Base-by-base conservation (phyloP, 139 green algal species). In the Spirogloea muscicola region DNA sequence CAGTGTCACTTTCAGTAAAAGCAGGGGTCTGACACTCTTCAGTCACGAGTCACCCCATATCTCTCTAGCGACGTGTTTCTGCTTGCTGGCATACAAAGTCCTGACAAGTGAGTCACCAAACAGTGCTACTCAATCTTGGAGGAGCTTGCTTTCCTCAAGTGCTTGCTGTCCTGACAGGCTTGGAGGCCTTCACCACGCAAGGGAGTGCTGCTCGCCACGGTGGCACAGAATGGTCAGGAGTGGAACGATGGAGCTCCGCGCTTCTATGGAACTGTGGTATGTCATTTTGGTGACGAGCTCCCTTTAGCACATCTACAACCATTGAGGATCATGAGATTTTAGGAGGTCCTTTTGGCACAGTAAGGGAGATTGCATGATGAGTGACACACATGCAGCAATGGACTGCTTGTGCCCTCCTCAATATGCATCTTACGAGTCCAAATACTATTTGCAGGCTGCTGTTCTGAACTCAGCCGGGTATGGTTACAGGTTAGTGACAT, bases 241-340 rank as follows among this genome's bases (percentile, higher is more conserved):
- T 72, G 63, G 63, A 36, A 58, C 44, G 2, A 63, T 3, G 40
- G 29, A 29, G 40, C 29, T 29, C 46, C 63, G 9, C 25, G 27
- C 2, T 72, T 72, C 63, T 72, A 66, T 1, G 63, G 63, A 63
- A 72, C 63, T 0, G 63, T 60, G 33, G 58, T 68, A 58, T 68
- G 58, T 2, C 0, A 58, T 27, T 0, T n/a, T 58, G 48, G 48
- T 58, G 48, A 58, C n/a, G 29, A 37, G 49, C 2, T 4, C 0
- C 1, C 1, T 58, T 6, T 25, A 7, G 16, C 16, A 60, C 49
- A n/a, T n/a, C n/a, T n/a, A n/a, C n/a, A n/a, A n/a, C n/a, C n/a
- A n/a, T n/a, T n/a, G n/a, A n/a, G n/a, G n/a, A n/a, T n/a, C n/a
- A n/a, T n/a, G n/a, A n/a, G n/a, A n/a, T n/a, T n/a, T n/a, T n/a